These are phyloP conservation scores for Iris macrosiphon DNA, from an alignment of 106 monocot genomes.

Conservation along the genomic window DNA sequence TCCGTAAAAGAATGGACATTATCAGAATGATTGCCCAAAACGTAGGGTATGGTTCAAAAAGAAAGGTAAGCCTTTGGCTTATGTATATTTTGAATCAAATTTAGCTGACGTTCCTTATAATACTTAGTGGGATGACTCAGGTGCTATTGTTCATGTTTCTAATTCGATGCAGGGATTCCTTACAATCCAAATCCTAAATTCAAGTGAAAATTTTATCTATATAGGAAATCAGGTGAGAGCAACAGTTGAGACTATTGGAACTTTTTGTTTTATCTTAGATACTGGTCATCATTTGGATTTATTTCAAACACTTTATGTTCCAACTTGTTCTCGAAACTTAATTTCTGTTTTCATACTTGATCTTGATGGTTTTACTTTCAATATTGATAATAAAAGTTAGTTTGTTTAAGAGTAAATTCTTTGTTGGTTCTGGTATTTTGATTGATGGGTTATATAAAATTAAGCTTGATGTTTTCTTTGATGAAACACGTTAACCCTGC, in stretches of 20 bases:
- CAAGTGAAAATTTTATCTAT: not conserved
- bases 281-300: conserved; percentile 2
- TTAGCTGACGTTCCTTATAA: not conserved
- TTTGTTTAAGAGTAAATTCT: not conserved
- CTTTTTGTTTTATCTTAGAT: not conserved
- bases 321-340: not conserved
- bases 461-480: not conserved
- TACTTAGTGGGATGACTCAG: too few species aligned
- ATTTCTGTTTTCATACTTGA: not conserved
- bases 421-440: not conserved
- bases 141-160: too few species aligned
- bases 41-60: conserved; percentile 9
- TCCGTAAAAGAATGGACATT: conserved; percentile 1
- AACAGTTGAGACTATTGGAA: not conserved
- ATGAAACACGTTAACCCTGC: not conserved
- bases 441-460: not conserved
- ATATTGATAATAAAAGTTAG: not conserved
- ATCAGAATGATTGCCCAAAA: not conserved
- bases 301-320: not conserved
- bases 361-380: not conserved
- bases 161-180: conserved; percentile 5
- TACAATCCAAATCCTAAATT: conserved; percentile 1
- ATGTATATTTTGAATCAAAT: not conserved
- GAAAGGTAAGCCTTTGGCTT: not conserved
- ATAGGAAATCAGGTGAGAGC: not conserved